Base-by-base conservation (phyloP, 1,284 basidiomycete genomes). In the Sporisorium iseilematis-ciliati region DNA sequence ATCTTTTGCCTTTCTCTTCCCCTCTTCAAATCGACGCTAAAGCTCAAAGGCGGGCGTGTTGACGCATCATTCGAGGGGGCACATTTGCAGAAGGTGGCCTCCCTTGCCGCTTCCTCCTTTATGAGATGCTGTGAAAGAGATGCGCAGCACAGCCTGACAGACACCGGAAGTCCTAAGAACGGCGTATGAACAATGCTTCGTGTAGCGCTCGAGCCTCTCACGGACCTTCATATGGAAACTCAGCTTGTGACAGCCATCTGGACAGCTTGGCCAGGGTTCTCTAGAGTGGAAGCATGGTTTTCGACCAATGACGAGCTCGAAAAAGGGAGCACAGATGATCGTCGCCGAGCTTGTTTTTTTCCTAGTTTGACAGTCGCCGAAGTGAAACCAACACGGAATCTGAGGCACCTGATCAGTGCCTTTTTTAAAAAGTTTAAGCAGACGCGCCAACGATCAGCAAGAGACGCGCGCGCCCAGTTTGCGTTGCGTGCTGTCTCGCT, bases 331-430 rank as follows among this genome's bases (percentile, higher is more conserved):
- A 10, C 29, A 35, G 20, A 51, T 41, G 35, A 41, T 53, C 51
- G 38, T 53, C 51, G 51, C 51, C 51, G 38, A 53, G 51, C 51
- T 10, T 26, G 21, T 16, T 29, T 46, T 29, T 46, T 25, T 14
- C 14, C 8, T 29, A 46, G 14, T 26, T 16, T 53, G 48, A 49
- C 48, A 49, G 48, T 53, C 38, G 38, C 51, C 51, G 51, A 53
- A 41, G 51, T 40, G 38, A 41, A 25, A 53, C 51, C 38, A 41
- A 41, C 51, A 41, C 20, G 29, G 31, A 23, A 51, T 23, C 29
- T 16, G 29, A 16, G 33, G 51, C 51, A 41, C 51, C 29, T n/a
- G 16, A 20, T 3, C 51, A 53, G 51, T 41, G 51, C 21, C 11
- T 35, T 11, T 7, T 21, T 31, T 42, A 3, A 20, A 35, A 35